Base-by-base conservation (phyloP, 257 asterid genomes). In the Nicotiana sylvestris region DNA sequence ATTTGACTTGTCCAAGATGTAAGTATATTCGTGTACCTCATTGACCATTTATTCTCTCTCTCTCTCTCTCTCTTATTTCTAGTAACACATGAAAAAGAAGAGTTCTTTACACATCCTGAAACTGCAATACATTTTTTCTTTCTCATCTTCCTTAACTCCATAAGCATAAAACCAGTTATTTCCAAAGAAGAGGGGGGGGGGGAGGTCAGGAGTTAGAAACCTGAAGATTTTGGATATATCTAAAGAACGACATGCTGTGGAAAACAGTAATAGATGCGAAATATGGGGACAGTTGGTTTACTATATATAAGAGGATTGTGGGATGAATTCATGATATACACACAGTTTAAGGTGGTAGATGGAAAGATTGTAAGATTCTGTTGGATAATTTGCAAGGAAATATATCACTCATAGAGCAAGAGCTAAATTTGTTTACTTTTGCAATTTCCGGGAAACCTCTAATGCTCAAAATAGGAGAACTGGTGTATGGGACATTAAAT, bases 1-100 rank as follows among this genome's bases (percentile, higher is more conserved):
- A 83, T 29, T 12, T 89, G 81, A 82, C 87, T 49, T 89, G 92
- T 81, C 90, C 92, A 18, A 81, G 77, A 81, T 78, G 92, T 89
- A 86, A 82, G 92, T 84, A 32, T 46, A 25, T 53, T 30, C 6
- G 30, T 27, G 27, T 56, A 56, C 1, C 64, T 51, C 64, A 7
- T 58, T 51, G 64, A 27, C 80, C 6, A 15, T 49, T 76, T 15
- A 12, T 72, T 53, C 17, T 9, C 16, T 46, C 0, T 46, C 12
- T 7, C 0, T 46, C 12, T 9, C 33, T 9, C 56, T 51, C 3
- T 12, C 17, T 10, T 53, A 10, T 53, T 53, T 53, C 60, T 46
- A 72, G 60, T 13, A 12, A 46, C 12, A 72, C 39, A 72, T 25
- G 15, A 46, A 33, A 49, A 72, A 72, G 79, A 49, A 72, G n/a